Percentiles rank a stretch among this genome's conserved stretches.
These are phyloP conservation scores for Penicillium sp. DNA, from an alignment of 2,329 filamentous ascomycete genomes.

Conservation along the genomic window DNA sequence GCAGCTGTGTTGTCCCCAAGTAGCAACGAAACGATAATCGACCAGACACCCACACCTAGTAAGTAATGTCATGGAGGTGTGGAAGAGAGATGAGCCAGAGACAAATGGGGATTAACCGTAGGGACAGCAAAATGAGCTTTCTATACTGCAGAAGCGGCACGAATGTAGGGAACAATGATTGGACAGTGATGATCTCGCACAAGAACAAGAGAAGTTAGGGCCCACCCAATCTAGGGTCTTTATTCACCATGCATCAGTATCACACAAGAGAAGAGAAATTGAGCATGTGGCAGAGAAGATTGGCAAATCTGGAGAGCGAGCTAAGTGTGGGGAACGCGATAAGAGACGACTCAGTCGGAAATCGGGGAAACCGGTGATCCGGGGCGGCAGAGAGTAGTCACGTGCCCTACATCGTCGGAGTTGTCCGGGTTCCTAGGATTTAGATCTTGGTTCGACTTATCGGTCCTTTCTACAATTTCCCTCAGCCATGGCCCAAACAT, in stretches of 20 bases:
- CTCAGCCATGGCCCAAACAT: conserved; percentile 13
- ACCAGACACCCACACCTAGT: conserved; percentile 34
- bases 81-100: conserved; percentile 23
- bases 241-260: neutral
- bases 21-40: conserved; percentile 36
- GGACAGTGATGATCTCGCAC: conserved; percentile 5
- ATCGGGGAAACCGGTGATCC: conserved; percentile 8
- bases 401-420: conserved; percentile 15
- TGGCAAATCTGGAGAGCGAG: conserved; percentile 7
- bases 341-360: conserved; percentile 22
- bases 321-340: conserved; percentile 25
- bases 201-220: conserved; percentile 1
- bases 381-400: conserved; percentile 18
- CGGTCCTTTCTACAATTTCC: conserved; percentile 6
- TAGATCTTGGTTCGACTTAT: neutral
- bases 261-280: neutral
- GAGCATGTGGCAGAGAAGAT: conserved; percentile 6
- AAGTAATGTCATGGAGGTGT: conserved; percentile 35
- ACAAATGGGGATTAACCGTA: conserved; percentile 8
- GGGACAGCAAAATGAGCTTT: conserved; percentile 10
- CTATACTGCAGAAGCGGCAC: conserved; percentile 8
- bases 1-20: conserved; percentile 30
- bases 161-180: conserved; percentile 4
- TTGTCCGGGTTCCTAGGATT: conserved; percentile 1
- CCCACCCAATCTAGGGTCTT: conserved; percentile 1